Percentiles rank a stretch among this genome's conserved stretches.
Conservation (phyloP, 164 flowering plant genomes). For the Berberis vulgaris region DNA sequence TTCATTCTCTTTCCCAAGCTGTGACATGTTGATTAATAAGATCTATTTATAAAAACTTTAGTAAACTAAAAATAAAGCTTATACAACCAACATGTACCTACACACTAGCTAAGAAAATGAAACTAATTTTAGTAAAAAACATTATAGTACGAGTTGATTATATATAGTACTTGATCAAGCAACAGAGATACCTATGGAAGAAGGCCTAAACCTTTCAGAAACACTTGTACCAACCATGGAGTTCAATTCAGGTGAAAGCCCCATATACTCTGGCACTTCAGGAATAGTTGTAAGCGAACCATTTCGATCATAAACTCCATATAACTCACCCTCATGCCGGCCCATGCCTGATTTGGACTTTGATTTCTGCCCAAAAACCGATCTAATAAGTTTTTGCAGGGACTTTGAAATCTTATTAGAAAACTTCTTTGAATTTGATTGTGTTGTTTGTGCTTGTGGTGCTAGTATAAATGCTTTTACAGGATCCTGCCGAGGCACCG, state of each 20-base stretch:
- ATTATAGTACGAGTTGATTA: no score
- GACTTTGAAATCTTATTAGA: constrained; percentile 55
- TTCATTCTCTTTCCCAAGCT: no score
- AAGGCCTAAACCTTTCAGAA: constrained; percentile 41
- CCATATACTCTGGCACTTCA: constrained; percentile 36
- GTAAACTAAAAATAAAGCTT: no score
- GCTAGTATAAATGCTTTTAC: constrained; percentile 8
- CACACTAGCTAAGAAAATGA: no score
- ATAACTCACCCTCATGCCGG: constrained; percentile 12
- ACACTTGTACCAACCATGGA: constrained; percentile 27
- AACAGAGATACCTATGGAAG: constrained; percentile 32
- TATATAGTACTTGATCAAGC: background rate
- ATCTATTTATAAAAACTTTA: no score
- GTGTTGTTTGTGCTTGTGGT: constrained; percentile 2
- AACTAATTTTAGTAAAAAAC: no score
- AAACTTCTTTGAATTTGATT: constrained; percentile 4
- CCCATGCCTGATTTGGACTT: constrained; percentile 6
- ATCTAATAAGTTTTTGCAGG: constrained; percentile 37
- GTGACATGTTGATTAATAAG: no score
- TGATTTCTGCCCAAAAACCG: constrained; percentile 27
- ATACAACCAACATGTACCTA: no score
- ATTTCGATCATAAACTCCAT: constrained; percentile 23
- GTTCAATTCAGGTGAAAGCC: constrained; percentile 31
- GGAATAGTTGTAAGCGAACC: constrained; percentile 40
- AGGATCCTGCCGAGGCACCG: constrained; percentile 8